Conservation (phyloP, 139 green algal genomes). For the Pleodorina starrii region DNA sequence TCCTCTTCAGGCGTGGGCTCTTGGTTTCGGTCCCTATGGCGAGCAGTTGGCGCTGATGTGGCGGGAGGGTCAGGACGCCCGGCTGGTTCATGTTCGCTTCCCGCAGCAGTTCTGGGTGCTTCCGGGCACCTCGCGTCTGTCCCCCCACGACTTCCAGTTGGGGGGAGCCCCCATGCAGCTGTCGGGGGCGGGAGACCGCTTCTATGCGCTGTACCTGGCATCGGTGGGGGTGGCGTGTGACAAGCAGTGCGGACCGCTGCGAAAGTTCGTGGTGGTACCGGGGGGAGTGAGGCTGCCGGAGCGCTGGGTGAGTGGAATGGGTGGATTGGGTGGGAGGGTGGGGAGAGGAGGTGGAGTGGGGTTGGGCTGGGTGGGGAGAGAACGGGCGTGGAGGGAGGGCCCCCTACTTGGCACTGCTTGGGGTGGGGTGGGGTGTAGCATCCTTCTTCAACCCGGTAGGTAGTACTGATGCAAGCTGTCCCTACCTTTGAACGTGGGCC, state of each 20-base stretch:
- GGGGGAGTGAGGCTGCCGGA: conserved; percentile 38
- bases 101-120: conserved; percentile 58
- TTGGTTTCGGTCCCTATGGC: conserved; percentile 79
- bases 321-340: too few species aligned
- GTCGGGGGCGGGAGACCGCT: conserved; percentile 70
- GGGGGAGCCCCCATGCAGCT: conserved; percentile 66
- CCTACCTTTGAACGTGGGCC: too few species aligned
- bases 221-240: conserved; percentile 27
- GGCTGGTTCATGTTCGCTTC: conserved; percentile 46
- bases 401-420: too few species aligned
- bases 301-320: not conserved
- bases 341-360: not conserved
- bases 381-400: not conserved
- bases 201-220: conserved; percentile 75
- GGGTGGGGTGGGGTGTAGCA: not conserved
- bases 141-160: conserved; percentile 80
- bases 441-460: too few species aligned
- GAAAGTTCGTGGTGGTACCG: conserved; percentile 73
- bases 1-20: conserved; percentile 74
- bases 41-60: conserved; percentile 77
- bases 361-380: not conserved
- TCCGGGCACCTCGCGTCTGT: conserved; percentile 53
- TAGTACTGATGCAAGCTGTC: too few species aligned
- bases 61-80: conserved; percentile 53
- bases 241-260: conserved; percentile 59